These are phyloP conservation scores for Leishmania turanica DNA, from an alignment of 208 protist species.

Conservation along the genomic window DNA sequence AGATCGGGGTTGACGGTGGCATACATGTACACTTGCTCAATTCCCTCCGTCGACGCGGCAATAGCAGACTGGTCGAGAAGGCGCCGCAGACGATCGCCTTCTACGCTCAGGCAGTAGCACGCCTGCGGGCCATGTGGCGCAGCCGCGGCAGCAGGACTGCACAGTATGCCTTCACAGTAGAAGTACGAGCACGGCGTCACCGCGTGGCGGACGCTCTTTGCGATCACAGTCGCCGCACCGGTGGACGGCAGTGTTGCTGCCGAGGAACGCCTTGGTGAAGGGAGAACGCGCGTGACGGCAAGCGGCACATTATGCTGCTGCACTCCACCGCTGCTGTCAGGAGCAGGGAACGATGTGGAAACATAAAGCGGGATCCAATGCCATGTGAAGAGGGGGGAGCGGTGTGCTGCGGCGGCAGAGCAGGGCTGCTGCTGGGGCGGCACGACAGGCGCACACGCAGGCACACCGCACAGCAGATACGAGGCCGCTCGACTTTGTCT, in stretches of 20 bases:
- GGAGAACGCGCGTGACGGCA: neutral
- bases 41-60: neutral
- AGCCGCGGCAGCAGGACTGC: neutral
- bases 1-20: conserved; percentile 6
- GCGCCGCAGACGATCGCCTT: neutral
- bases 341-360: neutral
- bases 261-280: neutral
- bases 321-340: neutral
- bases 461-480: conserved; percentile 16
- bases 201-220: neutral
- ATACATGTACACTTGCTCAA: conserved; percentile 7
- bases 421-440: neutral
- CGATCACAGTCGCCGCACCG: neutral
- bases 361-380: conserved; percentile 9
- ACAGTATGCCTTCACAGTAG: conserved; percentile 2
- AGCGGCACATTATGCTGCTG: neutral
- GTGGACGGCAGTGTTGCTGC: neutral
- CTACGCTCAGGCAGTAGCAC: conserved; percentile 6
- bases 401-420: neutral
- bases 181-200: neutral
- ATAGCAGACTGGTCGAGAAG: conserved; percentile 5
- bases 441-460: neutral
- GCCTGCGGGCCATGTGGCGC: neutral
- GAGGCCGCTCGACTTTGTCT: neutral
- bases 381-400: neutral